These are phyloP conservation scores for Afroboletus lepidellus DNA, from an alignment of 1,284 basidiomycete genomes.

Conservation along the genomic window DNA sequence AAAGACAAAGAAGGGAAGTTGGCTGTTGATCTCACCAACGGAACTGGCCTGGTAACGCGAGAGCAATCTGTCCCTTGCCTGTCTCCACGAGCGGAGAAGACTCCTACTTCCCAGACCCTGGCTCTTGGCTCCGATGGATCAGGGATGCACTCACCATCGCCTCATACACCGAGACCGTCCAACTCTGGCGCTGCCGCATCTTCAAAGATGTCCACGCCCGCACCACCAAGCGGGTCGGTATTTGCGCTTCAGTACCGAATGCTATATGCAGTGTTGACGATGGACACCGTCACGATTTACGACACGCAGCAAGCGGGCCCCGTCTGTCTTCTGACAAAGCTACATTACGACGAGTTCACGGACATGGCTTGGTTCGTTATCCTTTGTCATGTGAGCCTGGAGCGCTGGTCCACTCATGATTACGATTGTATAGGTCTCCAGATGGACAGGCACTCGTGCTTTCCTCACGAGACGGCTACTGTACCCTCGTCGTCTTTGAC, in stretches of 20 bases:
- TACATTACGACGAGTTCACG: slow-evolving; percentile 98
- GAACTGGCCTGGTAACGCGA: slow-evolving; percentile 5
- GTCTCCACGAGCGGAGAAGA: slow-evolving; percentile 26
- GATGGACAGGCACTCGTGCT: slow-evolving; percentile 94
- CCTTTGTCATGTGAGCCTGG: not conserved
- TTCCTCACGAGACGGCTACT: slow-evolving; percentile 94
- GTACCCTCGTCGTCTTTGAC: slow-evolving; percentile 89
- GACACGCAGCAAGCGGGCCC: slow-evolving; percentile 96
- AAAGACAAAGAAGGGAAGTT: slow-evolving; percentile 69
- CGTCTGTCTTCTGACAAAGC: slow-evolving; percentile 88
- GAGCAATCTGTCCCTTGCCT: slow-evolving; percentile 13
- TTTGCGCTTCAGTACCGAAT: slow-evolving; percentile 93
- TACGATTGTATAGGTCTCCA: slow-evolving; percentile 67
- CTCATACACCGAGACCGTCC: slow-evolving; percentile 51
- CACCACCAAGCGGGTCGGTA: slow-evolving; percentile 49
- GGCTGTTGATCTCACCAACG: slow-evolving; percentile 57
- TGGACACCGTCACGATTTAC: slow-evolving; percentile 94
- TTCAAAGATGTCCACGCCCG: slow-evolving; percentile 49
- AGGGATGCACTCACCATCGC: slow-evolving; percentile 48
- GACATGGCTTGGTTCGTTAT: slow-evolving; percentile 88
- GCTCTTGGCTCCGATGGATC: slow-evolving; percentile 19
- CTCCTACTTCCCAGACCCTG: slow-evolving; percentile 38
- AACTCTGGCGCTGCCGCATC: slow-evolving; percentile 50
- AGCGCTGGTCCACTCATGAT: slow-evolving; percentile 6
- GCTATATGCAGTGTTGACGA: slow-evolving; percentile 95